Conservation (phyloP, 2,329 filamentous ascomycete species). For the Epichloe coenophiala region DNA sequence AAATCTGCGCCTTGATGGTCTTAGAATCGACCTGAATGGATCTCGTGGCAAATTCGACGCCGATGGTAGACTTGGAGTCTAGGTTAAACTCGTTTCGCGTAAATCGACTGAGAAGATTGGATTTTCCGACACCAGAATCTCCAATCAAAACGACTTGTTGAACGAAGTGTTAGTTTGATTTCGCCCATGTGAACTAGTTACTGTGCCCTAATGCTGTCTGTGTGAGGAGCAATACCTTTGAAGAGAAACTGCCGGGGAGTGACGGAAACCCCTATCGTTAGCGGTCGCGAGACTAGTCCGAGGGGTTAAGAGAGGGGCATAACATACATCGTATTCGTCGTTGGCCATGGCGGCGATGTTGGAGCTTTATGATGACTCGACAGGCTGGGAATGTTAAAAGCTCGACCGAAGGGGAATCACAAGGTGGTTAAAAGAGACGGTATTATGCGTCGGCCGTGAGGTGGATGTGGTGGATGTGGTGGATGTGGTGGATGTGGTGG, state of each 20-base stretch:
- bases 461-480: not conserved
- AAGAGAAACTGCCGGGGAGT: conserved; percentile 69
- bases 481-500: conserved; percentile 1
- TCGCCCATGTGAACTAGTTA: conserved; percentile 4
- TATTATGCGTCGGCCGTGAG: conserved; percentile 1
- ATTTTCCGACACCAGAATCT: conserved; percentile 99
- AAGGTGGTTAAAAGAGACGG: not conserved
- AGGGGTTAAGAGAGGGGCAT: conserved; percentile 8
- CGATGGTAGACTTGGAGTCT: conserved; percentile 98
- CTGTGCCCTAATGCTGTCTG: conserved; percentile 7
- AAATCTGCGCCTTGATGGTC: conserved; percentile 99
- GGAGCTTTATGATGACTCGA: not conserved
- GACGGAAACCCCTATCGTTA: conserved; percentile 16
- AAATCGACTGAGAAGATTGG: conserved; percentile 98
- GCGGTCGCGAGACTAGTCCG: conserved; percentile 13
- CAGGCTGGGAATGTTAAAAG: not conserved
- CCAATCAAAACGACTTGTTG: conserved; percentile 85
- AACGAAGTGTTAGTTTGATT: conserved; percentile 17
- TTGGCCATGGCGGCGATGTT: conserved; percentile 67
- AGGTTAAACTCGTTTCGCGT: conserved; percentile 99
- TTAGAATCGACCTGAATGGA: conserved; percentile 98
- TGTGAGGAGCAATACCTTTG: conserved; percentile 56
- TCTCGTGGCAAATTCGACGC: conserved; percentile 96
- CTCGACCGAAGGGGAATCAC: not conserved
- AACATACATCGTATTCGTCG: conserved; percentile 98